These are phyloP conservation scores for Aspergillus sclerotioniger DNA, from an alignment of 495 filamentous ascomycete species.

Conservation along the genomic window DNA sequence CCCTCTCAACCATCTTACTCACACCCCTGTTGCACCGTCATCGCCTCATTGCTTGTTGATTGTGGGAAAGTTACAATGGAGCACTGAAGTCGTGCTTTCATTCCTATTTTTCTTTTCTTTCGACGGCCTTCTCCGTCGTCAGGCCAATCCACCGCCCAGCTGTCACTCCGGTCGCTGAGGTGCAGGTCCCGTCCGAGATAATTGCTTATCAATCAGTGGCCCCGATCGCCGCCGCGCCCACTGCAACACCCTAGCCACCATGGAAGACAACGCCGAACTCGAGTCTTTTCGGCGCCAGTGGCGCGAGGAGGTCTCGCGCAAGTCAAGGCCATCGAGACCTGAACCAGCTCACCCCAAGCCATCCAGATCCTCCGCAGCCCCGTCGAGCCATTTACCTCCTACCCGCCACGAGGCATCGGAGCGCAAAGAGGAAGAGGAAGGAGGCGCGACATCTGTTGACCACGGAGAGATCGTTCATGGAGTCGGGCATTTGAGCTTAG, in stretches of 20 bases:
- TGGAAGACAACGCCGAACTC: slow-evolving; percentile 70
- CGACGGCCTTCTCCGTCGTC: slow-evolving; percentile 1
- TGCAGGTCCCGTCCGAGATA: slow-evolving; percentile 6
- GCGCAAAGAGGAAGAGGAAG: slow-evolving; percentile 39
- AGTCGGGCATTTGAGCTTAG: slow-evolving; percentile 34
- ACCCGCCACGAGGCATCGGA: slow-evolving; percentile 33
- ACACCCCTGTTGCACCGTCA: background rate
- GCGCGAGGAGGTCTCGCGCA: slow-evolving; percentile 73
- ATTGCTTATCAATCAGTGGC: slow-evolving; percentile 28
- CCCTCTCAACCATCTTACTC: background rate
- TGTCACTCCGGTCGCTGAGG: background rate
- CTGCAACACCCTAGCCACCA: slow-evolving; percentile 26
- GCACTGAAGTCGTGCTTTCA: background rate
- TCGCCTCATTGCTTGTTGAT: background rate
- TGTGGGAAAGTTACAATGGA: background rate
- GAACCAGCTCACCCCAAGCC: slow-evolving; percentile 21
- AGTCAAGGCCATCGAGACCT: slow-evolving; percentile 33
- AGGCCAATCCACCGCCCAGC: background rate
- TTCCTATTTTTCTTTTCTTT: background rate
- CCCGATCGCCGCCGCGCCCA: slow-evolving; percentile 6
- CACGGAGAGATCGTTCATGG: slow-evolving; percentile 41
- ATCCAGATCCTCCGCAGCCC: slow-evolving; percentile 22
- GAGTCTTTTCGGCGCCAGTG: slow-evolving; percentile 79
- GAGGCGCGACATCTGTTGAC: slow-evolving; percentile 39
- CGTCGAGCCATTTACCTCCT: slow-evolving; percentile 31